Percentiles rank a stretch among this genome's conserved stretches.
Conservation (phyloP, 2,329 filamentous ascomycete genomes). For the Fusarium clavum region DNA sequence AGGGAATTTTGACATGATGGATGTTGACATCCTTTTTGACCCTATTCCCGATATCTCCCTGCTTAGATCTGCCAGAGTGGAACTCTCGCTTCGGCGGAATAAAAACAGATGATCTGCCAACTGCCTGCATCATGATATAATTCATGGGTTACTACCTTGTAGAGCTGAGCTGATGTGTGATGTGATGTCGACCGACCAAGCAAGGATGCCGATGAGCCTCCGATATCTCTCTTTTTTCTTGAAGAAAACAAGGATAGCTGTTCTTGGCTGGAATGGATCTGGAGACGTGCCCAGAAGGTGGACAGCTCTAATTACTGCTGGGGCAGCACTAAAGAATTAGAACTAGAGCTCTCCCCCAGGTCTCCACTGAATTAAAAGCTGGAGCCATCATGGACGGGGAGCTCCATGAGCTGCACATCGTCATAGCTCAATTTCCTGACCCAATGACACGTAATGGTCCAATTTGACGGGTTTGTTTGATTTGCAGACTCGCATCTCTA, state of each 20-base stretch:
- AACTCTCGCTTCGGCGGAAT: constrained; percentile 4
- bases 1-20: constrained; percentile 6
- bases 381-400: constrained; percentile 33
- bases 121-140: constrained; percentile 22
- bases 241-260: constrained; percentile 31
- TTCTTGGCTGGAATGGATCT: constrained; percentile 38
- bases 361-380: constrained; percentile 32
- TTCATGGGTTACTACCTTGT: background rate
- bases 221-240: constrained; percentile 1
- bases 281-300: constrained; percentile 3
- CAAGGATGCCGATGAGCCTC: constrained; percentile 32
- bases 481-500: constrained; percentile 6
- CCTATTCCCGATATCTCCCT: constrained; percentile 26
- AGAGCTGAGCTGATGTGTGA: constrained; percentile 3
- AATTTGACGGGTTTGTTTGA: constrained; percentile 19
- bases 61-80: constrained; percentile 24
- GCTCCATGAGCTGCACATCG: constrained; percentile 22
- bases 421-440: constrained; percentile 21
- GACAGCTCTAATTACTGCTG: constrained; percentile 14
- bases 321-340: constrained; percentile 7
- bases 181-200: constrained; percentile 2
- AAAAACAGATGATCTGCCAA: constrained; percentile 31
- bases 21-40: constrained; percentile 1
- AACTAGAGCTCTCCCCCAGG: constrained; percentile 16
- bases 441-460: constrained; percentile 37